Evolutionary conservation across 2,329 filamentous ascomycete genomes (phyloP).

Genomic region (Sphaceloma murrayae): DNA sequence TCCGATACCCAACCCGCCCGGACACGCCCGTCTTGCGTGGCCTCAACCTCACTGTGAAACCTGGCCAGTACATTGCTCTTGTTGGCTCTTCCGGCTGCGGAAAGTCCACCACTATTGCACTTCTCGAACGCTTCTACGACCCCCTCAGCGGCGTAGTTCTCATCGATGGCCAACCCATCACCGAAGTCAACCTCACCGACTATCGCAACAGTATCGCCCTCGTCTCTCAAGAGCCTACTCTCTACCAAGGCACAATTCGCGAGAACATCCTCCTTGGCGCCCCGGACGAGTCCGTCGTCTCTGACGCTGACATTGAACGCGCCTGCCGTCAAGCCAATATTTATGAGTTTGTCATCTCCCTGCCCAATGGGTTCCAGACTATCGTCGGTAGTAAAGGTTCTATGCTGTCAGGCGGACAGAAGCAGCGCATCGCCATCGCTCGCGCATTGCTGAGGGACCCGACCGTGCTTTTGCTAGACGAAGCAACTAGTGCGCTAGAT

Average conservation of each 20-base stretch:
- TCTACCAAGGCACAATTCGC: conserved; percentile 84
- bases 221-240: conserved; percentile 85
- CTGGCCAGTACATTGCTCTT: conserved; percentile 76
- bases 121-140: conserved; percentile 92
- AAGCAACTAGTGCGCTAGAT: conserved; percentile 61
- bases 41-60: conserved; percentile 61
- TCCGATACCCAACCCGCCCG: conserved; percentile 83
- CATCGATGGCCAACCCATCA: conserved; percentile 76
- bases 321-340: conserved; percentile 88
- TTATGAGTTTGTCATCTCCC: conserved; percentile 78
- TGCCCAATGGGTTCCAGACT: conserved; percentile 79
- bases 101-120: conserved; percentile 84
- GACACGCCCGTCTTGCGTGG: conserved; percentile 88
- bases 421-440: conserved; percentile 89
- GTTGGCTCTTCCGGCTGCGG: conserved; percentile 93
- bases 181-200: conserved; percentile 68
- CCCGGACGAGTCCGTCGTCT: conserved; percentile 48
- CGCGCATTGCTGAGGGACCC: conserved; percentile 84
- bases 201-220: conserved; percentile 78
- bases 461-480: conserved; percentile 73
- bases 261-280: conserved; percentile 84
- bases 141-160: conserved; percentile 69
- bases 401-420: conserved; percentile 82
- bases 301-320: conserved; percentile 62
- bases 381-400: conserved; percentile 69